Evolutionary conservation across 371 early-diverging fungal species (phyloP), one percentile per base, ranked within the genome.

Genomic region (Mucor saturninus): DNA sequence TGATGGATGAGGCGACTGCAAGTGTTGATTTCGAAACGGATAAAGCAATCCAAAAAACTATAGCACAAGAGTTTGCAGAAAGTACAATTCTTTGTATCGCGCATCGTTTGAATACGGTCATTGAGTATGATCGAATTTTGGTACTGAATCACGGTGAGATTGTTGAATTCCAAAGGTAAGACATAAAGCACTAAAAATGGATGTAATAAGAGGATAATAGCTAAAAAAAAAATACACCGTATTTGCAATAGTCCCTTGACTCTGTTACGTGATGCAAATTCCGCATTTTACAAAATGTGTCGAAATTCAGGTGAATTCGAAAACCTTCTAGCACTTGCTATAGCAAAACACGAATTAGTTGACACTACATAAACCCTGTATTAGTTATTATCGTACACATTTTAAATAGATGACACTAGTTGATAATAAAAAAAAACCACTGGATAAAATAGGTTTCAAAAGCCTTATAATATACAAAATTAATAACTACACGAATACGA

Each of bases 21-120:
- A 86, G 75, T 67, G 83, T 92, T 9, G 93, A 93, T 67, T 83
- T 80, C 50, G 81, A 75, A n/a, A 85, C 88, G 1, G 89, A 90
- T 63, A 71, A 70, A 39, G 63, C 80, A 4, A 87, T 91, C 40
- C 91, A 90, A 77, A 64, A 80, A 39, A 73, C 83, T 8, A 77
- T 91, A 29, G 48, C 83, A 14, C 76, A 75, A 4, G 87, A 89
- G 43, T 90, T 92, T 67, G 65, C 73, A n/a, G n/a, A n/a, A n/a
- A n/a, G n/a, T n/a, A n/a, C n/a, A n/a, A n/a, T n/a, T n/a, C n/a
- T n/a, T n/a, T 85, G 87, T 45, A 88, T 91, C 64, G 90, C 91
- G 3, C 91, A 91, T 69, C 73, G 91, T 1, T 62, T 91, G 45
- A 83, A 86, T 58, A 76, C 76, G 11, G 77, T 84, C 1, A 78